Evolutionary conservation across 176 grass and related monocot genomes (phyloP), one percentile per base, ranked within the genome.

Genomic region (Cenchrus americanus): DNA sequence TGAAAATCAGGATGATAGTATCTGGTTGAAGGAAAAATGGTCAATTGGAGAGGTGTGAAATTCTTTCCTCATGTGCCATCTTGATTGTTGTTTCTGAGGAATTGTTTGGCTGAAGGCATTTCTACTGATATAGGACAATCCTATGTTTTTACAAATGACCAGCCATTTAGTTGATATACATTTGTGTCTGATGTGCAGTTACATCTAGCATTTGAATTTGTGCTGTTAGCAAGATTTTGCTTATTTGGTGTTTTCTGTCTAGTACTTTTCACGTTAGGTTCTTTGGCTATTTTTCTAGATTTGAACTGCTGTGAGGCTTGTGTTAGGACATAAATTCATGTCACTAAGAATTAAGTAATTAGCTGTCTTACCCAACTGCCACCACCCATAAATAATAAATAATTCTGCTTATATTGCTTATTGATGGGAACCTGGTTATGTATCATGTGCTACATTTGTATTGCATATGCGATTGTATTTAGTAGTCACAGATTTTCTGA

Each of bases 11-110:
- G 88, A 96, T 83, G 91, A 89, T 77, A 88, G 88, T 48, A 96
- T 93, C 61, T 96, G 94, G 94, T 83, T 96, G 85, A 91, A 93
- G 84, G 91, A 96, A 73, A 92, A 85, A 83, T 96, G 91, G 94
- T 73, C 89, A 47, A 96, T 91, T 85, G 91, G 94, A 75, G 86
- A 96, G 94, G 94, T 96, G 63, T 50, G 87, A 44, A 79, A 74
- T 83, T 54, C 64, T 85, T 88, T 3, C 18, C 19, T 42, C 18
- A 10, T 77, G 9, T 18, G 0, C 14, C 53, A 1, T 73, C 11
- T 51, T 69, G 22, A 62, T 86, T 21, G 49, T 84, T 77, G 6
- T 55, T 62, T 75, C 2, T 47, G 15, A n/a, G 10, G 27, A 40
- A 32, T 62, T 80, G 32, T 70, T 62, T 75, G 14, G 49, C 71